phyloP scores from a whole-genome alignment of 768 basidiomycete species.

The Pisolithus microcarpus region DNA sequence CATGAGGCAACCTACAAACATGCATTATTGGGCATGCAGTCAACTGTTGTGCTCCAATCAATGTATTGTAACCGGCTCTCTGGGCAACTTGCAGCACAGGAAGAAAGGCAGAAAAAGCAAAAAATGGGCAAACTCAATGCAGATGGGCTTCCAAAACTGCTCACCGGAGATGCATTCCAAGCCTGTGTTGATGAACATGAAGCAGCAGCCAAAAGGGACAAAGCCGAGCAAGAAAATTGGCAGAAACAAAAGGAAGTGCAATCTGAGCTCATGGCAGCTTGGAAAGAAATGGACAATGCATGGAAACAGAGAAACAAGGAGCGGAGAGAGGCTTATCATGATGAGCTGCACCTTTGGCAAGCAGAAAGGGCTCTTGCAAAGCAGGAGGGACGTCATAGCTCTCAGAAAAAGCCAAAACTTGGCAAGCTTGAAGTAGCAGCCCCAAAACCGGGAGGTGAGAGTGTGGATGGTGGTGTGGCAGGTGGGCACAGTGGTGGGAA shows the following conservation, averaged over 20 bases:
- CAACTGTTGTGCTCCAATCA: slow-evolving; percentile 8
- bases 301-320: neutral
- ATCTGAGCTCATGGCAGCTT: neutral
- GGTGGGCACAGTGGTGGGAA: too few species aligned
- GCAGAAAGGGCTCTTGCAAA: neutral
- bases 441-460: too few species aligned
- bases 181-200: neutral
- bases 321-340: neutral
- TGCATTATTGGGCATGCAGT: slow-evolving; percentile 10
- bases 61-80: slow-evolving; percentile 8
- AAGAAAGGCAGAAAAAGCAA: slow-evolving; percentile 1
- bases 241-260: neutral
- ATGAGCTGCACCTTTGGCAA: too few species aligned
- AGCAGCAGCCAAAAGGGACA: neutral
- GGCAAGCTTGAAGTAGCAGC: too few species aligned
- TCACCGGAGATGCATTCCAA: neutral
- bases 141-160: neutral
- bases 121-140: neutral
- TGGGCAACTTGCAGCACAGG: slow-evolving; percentile 8
- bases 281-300: neutral
- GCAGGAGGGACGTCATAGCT: neutral
- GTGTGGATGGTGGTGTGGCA: too few species aligned
- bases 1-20: slow-evolving; percentile 1
- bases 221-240: neutral
- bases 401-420: too few species aligned